Evolutionary conservation across 371 early-diverging fungal species (phyloP).

Genomic region (Syncephalis fuscata): DNA sequence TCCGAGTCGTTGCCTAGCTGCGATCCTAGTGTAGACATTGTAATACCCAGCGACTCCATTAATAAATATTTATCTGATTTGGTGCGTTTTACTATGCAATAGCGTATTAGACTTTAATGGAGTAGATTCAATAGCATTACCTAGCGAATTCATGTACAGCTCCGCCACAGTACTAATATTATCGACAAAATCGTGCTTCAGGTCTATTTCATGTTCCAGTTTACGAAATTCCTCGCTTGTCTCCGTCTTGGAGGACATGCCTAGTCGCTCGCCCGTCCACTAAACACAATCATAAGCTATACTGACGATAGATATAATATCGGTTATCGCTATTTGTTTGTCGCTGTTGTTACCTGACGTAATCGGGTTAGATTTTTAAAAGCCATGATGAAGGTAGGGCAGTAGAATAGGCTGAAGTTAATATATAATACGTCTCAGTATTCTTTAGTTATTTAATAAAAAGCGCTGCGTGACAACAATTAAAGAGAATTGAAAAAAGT

Average conservation of each 20-base stretch:
- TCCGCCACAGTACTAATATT: conserved; percentile 2
- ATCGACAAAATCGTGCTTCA: conserved; percentile 4
- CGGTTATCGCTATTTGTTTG: no score
- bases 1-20: neutral
- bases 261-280: conserved; percentile 11
- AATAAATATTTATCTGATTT: neutral
- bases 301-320: no score
- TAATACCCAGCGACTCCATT: neutral
- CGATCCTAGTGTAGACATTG: neutral
- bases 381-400: no score
- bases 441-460: no score
- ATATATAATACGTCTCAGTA: no score
- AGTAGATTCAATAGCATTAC: conserved; percentile 9
- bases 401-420: no score
- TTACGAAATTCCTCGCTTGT: conserved; percentile 9
- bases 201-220: conserved; percentile 7
- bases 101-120: neutral
- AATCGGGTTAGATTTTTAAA: no score
- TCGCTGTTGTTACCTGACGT: no score
- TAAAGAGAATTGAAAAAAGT: no score
- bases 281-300: neutral
- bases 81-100: neutral
- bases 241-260: conserved; percentile 7
- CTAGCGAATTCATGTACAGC: conserved; percentile 7
- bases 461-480: no score